A percentile compares a stretch with the other conserved stretches of the same genome.
Conservation (phyloP, 2,329 filamentous ascomycete genomes). For the Teratosphaeria destructans region DNA sequence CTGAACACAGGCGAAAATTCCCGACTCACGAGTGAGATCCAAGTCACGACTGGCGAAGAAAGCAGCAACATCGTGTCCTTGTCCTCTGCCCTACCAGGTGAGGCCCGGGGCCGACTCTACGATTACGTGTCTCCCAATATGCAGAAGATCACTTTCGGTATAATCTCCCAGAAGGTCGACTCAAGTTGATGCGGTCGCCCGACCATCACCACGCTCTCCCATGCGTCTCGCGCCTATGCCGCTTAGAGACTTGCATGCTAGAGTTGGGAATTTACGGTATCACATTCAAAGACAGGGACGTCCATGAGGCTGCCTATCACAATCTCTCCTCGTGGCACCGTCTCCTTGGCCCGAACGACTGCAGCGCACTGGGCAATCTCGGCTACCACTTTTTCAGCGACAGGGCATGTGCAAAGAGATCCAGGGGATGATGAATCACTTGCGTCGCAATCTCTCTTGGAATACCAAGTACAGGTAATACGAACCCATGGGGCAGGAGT, state of each 20-base stretch:
- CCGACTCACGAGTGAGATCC: no score
- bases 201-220: neutral
- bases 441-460: neutral
- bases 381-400: neutral
- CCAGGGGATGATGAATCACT: neutral
- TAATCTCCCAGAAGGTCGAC: neutral
- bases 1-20: no score
- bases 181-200: neutral
- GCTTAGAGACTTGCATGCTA: neutral
- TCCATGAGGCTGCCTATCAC: neutral
- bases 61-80: neutral
- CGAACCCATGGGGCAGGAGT: neutral
- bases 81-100: neutral
- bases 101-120: neutral
- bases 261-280: neutral
- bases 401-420: neutral
- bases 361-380: neutral
- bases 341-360: neutral
- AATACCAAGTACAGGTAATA: neutral
- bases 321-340: neutral
- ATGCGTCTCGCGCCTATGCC: neutral
- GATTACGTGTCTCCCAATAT: neutral
- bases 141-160: neutral
- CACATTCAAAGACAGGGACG: neutral
- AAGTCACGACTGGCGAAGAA: neutral